Evolutionary conservation across 1,139 yeast genomes (phyloP), one percentile per base, ranked within the genome.

Genomic region (Pichia terricola): DNA sequence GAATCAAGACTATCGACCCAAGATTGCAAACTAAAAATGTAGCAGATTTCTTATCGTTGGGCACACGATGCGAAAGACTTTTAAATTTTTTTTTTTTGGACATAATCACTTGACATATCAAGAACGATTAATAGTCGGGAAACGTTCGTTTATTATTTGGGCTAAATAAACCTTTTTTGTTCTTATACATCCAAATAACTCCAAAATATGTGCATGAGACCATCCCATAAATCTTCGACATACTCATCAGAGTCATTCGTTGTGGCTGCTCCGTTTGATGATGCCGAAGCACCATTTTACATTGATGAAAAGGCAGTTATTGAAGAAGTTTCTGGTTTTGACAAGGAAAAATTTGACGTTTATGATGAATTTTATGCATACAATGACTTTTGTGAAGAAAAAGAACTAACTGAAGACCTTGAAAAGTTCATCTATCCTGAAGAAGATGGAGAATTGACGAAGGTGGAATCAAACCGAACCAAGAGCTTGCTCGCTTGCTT

Each of bases 151-250:
- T 11, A 10, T 22, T 16, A 16, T 16, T 16, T 16, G 22, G 22
- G 22, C 22, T 16, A 16, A 16, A 16, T 16, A 16, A 6, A 35
- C 22, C 22, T 16, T 16, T 16, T 16, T 16, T 16, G 22, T 16
- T 16, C 22, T 16, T 16, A 16, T 16, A 16, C 22, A 16, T 16
- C 22, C 8, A 9, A 11, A 9, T 9, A 30, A 30, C 11, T 32
- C 16, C 16, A 16, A 16, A 35, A 9, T 10, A 42, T 42, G 45
- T 42, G 45, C 28, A 42, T 42, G 39, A 38, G 45, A 35, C 45
- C 45, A 42, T 35, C 41, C 8, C 45, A 42, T 26, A 36, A 32
- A 7, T 31, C 28, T 10, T 3, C 9, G 3, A 4, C 39, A 8
- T 32, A 26, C 10, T 28, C 35, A 11, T 4, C 25, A 5, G 39